Evolutionary conservation across 1,139 yeast genomes (phyloP), one percentile per base, ranked within the genome.

Genomic region (Diutina rugosa): DNA sequence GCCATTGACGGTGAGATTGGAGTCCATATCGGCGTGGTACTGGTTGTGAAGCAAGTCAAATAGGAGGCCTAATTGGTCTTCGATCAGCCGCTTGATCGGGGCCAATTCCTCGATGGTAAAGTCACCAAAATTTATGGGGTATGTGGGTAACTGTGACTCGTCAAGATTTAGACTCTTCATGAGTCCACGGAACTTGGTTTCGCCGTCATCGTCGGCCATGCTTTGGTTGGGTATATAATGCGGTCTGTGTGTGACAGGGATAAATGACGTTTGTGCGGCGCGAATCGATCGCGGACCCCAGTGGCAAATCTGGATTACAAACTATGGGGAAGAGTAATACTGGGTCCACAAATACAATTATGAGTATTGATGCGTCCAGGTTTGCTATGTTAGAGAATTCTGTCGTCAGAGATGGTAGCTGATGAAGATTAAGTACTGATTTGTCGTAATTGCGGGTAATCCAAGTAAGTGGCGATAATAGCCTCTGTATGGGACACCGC

Each of bases 1-100:
- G 46, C 97, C 97, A 63, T 91, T 96, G 7, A 49, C 28, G 6
- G 53, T 49, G 6, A 49, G 44, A 2, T 8, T 16, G 26, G 32
- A 32, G 44, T 30, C 53, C 53, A 49, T 49, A 18, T 49, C 53
- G 14, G 26, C 10, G 16, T 49, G 26, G 44, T 49, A 49, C 16
- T 49, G 7, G 28, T 32, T 49, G 21, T 49, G 41, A 1, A 49
- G n/a, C 6, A 49, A 29, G 41, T 30, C 53, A 32, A 49, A 49
- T 6, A 49, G 18, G 12, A 49, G 44, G 14, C 26, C 18, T 29
- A 49, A 49, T 32, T 49, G 53, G 8, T 49, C 44, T 21, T 49
- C 53, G n/a, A 49, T 49, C 32, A 38, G 32, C 9, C 7, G 6
- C 32, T 49, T 49, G 45, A 49, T 49, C 5, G n/a, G 6, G 9